Conservation (phyloP, 2,329 filamentous ascomycete species). For the Xylaria sp. region DNA sequence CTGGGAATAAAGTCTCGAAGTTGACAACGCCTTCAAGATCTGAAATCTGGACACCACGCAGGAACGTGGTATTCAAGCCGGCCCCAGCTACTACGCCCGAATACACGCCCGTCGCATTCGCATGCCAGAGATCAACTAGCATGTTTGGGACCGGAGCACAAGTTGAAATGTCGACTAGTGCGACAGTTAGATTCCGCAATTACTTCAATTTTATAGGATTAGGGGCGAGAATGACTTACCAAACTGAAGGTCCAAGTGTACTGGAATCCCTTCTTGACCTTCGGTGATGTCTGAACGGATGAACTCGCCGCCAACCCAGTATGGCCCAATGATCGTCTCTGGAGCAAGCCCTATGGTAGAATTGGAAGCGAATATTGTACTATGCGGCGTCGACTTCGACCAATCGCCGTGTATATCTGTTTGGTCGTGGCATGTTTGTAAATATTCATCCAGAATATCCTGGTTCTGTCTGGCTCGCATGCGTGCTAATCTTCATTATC, state of each 20-base stretch:
- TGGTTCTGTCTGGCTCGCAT: slow-evolving; percentile 40
- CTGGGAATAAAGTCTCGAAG: slow-evolving; percentile 56
- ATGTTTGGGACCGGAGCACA: slow-evolving; percentile 48
- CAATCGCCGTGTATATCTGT: slow-evolving; percentile 35
- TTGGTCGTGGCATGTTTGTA: slow-evolving; percentile 39
- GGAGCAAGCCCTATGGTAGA: slow-evolving; percentile 40
- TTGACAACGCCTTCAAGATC: slow-evolving; percentile 54
- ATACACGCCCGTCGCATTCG: slow-evolving; percentile 56
- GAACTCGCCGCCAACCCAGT: slow-evolving; percentile 47
- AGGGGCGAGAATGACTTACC: slow-evolving; percentile 13
- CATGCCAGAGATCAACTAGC: slow-evolving; percentile 51
- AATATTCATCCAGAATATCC: slow-evolving; percentile 35
- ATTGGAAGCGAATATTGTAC: slow-evolving; percentile 38
- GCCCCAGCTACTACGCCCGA: slow-evolving; percentile 48
- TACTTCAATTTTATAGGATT: not conserved
- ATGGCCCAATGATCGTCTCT: slow-evolving; percentile 41
- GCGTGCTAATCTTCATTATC: slow-evolving; percentile 30
- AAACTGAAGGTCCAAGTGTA: slow-evolving; percentile 52
- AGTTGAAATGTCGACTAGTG: slow-evolving; percentile 46
- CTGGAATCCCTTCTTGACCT: slow-evolving; percentile 47
- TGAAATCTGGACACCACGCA: slow-evolving; percentile 57
- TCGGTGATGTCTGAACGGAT: slow-evolving; percentile 51
- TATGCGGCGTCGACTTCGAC: slow-evolving; percentile 34
- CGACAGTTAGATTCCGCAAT: not conserved
- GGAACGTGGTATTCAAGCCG: slow-evolving; percentile 55